A percentile compares a stretch with the other conserved stretches of the same genome.
These are phyloP conservation scores for Lyophyllum semitale DNA, from an alignment of 768 basidiomycete species.

Conservation along the genomic window DNA sequence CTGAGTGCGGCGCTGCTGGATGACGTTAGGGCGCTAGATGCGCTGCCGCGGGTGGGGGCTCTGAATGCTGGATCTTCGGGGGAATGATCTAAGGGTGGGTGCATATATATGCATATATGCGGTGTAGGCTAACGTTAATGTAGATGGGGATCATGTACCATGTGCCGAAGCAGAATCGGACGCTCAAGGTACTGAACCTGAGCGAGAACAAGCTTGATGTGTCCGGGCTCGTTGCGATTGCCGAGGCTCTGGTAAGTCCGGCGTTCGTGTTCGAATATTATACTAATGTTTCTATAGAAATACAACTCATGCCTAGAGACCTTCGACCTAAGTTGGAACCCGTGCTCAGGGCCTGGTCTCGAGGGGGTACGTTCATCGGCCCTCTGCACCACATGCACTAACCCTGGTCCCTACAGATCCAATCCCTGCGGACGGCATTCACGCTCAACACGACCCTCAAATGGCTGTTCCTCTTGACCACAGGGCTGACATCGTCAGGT, in stretches of 20 bases:
- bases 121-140: background rate
- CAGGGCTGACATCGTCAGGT: conserved; percentile 75
- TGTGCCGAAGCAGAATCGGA: conserved; percentile 94
- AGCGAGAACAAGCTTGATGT: conserved; percentile 94
- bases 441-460: conserved; percentile 91
- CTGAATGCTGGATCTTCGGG: conserved; percentile 88
- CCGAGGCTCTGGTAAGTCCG: conserved; percentile 80
- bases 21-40: conserved; percentile 89
- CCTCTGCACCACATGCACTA: background rate
- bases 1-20: conserved; percentile 81
- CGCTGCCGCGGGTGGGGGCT: conserved; percentile 81
- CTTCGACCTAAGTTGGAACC: conserved; percentile 90
- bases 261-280: no score
- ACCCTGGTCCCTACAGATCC: conserved; percentile 46
- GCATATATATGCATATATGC: background rate
- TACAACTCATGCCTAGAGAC: conserved; percentile 94
- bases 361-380: conserved; percentile 85
- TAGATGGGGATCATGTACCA: conserved; percentile 85
- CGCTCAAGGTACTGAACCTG: conserved; percentile 90
- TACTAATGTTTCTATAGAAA: no score
- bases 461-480: conserved; percentile 87
- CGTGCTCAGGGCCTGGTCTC: conserved; percentile 84
- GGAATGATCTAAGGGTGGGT: conserved; percentile 89
- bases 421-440: conserved; percentile 90
- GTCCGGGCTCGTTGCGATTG: conserved; percentile 73